Conservation (phyloP, 2,329 filamentous ascomycete genomes). For the Botrytis deweyae region DNA sequence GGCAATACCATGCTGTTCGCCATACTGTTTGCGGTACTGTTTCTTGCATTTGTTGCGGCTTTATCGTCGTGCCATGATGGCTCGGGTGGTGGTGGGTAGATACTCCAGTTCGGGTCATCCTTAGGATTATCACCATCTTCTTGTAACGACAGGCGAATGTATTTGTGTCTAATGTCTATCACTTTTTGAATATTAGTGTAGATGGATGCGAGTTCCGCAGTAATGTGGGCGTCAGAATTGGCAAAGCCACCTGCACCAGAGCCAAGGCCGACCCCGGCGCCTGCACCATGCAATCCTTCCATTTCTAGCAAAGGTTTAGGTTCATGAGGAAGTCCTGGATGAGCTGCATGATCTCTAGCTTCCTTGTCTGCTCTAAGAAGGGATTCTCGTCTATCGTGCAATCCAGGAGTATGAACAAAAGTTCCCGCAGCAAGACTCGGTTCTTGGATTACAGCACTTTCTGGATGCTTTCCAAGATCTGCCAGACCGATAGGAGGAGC, state of each 20-base stretch:
- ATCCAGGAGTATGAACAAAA: conserved; percentile 16
- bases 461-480: conserved; percentile 36
- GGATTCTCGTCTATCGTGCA: conserved; percentile 29
- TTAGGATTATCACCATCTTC: conserved; percentile 82
- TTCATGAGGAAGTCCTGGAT: conserved; percentile 55
- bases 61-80: conserved; percentile 74
- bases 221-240: conserved; percentile 74
- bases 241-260: conserved; percentile 62
- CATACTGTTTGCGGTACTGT: conserved; percentile 51
- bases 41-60: conserved; percentile 35
- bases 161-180: conserved; percentile 84
- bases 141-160: conserved; percentile 83
- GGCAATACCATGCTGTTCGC: conserved; percentile 39
- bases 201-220: conserved; percentile 79
- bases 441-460: conserved; percentile 38
- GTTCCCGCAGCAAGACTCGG: conserved; percentile 26
- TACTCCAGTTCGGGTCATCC: conserved; percentile 76
- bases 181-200: conserved; percentile 89
- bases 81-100: conserved; percentile 89
- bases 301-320: conserved; percentile 51
- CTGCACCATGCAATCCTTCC: conserved; percentile 57
- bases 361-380: conserved; percentile 35
- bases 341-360: conserved; percentile 46
- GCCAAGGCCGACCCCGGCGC: conserved; percentile 60
- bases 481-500: conserved; percentile 35